These are phyloP conservation scores for Wallacemonas sp. DNA, from an alignment of 208 protist genomes.

Conservation along the genomic window DNA sequence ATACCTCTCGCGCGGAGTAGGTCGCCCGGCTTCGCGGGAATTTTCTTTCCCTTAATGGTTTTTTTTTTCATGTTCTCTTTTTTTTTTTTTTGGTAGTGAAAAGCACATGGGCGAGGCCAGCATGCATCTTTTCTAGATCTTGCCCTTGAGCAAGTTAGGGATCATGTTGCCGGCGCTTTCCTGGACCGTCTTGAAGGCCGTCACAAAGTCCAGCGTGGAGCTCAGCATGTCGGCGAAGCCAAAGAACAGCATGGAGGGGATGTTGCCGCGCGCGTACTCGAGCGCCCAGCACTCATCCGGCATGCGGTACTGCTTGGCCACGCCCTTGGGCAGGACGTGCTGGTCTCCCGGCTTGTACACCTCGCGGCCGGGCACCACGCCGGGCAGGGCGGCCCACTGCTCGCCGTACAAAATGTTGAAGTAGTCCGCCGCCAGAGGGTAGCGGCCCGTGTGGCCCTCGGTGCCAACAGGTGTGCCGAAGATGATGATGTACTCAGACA, in stretches of 20 bases:
- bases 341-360: conserved; percentile 76
- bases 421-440: conserved; percentile 84
- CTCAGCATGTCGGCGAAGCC: conserved; percentile 84
- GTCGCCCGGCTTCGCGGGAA: too few species aligned
- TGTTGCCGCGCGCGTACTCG: conserved; percentile 92
- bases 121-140: conserved; percentile 83
- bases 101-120: too few species aligned
- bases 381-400: conserved; percentile 77
- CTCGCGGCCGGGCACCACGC: conserved; percentile 31
- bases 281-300: conserved; percentile 90
- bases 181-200: conserved; percentile 62
- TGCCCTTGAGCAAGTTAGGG: conserved; percentile 62
- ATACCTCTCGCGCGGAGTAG: too few species aligned
- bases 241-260: conserved; percentile 92
- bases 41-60: background rate
- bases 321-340: conserved; percentile 66
- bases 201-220: conserved; percentile 83
- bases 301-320: conserved; percentile 91
- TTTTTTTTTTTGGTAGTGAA: conserved; percentile 1
- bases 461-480: conserved; percentile 90
- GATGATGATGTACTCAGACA: conserved; percentile 94
- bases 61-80: conserved; percentile 7
- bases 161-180: conserved; percentile 76
- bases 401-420: conserved; percentile 93
- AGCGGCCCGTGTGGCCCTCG: conserved; percentile 89